phyloP scores from a whole-genome alignment of 78 protist genomes.

The Dictyostelium citrinum region DNA sequence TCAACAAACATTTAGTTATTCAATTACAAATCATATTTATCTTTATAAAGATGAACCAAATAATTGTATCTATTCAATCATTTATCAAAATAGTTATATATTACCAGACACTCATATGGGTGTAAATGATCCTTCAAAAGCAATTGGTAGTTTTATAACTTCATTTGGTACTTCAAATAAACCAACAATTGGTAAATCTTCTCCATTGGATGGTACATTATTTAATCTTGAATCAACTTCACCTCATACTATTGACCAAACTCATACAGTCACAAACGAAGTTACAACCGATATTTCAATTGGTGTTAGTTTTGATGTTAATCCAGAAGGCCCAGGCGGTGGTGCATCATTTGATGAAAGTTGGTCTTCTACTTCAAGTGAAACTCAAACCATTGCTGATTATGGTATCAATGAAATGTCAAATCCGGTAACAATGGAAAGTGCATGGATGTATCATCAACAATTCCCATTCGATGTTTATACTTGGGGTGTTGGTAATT shows the following conservation, averaged over 20 bases:
- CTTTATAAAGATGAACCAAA: slow-evolving; percentile 4
- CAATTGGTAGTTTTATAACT: not conserved
- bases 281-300: not conserved
- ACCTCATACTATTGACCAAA: slow-evolving; percentile 28
- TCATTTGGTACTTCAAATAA: not conserved
- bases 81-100: slow-evolving; percentile 2
- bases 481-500: not conserved
- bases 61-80: not conserved
- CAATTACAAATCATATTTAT: slow-evolving; percentile 5
- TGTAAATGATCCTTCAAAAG: not conserved
- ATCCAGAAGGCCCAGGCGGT: not conserved
- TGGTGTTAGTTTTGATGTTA: not conserved
- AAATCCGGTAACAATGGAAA: not conserved
- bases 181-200: not conserved
- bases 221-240: slow-evolving; percentile 11
- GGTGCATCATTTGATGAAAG: not conserved
- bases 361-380: not conserved
- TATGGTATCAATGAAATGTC: slow-evolving; percentile 35
- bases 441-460: slow-evolving; percentile 27
- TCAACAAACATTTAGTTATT: not conserved
- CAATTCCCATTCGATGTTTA: slow-evolving; percentile 37
- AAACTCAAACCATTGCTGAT: not conserved
- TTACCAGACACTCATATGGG: not conserved
- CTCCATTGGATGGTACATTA: not conserved
- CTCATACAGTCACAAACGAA: not conserved